Base-by-base conservation (phyloP, 1,139 yeast genomes). In the Lodderomyces orthopsilosis region DNA sequence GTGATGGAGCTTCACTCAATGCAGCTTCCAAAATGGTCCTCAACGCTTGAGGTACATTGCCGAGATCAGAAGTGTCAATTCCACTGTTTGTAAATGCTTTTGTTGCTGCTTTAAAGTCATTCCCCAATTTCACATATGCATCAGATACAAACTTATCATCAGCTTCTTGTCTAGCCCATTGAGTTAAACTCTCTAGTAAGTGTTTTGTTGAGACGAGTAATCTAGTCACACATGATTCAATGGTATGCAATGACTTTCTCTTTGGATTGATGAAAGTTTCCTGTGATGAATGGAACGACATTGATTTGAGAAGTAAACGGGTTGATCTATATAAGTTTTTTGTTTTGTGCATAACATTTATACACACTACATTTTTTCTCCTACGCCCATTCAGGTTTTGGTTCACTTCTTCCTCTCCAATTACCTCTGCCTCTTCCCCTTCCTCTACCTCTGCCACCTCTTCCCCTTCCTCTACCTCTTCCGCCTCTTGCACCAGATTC, bases 111-210 rank as follows among this genome's bases (percentile, higher is more conserved):
- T 94, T 83, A 68, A 90, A 94, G 63, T 93, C 97, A 59, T 93
- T 93, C 0, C 98, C 98, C 32, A 94, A 74, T 51, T 82, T 85
- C 12, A 94, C 98, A 60, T 90, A 94, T 5, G 93, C 87, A 59
- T 90, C 91, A 2, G 96, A 88, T 2, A 94, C 97, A 51, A 80
- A 89, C 46, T 81, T 81, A 44, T 91, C 98, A 32, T 84, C 77
- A 2, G 89, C 91, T 28, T 78, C 77, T 23, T 79, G 81, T 47
- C 82, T 76, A 1, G 98, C 93, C 99, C 99, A 94, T 50, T 82
- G 90, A 0, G 95, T 89, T 43, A 94, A 68, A 28, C 90, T 79
- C 55, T 88, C 96, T 13, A 93, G 70, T 13, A 94, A 70, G 49
- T 88, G 93, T 55, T 91, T 91, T 1, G 98, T 91, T 2, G 96